Base-by-base conservation (phyloP, 352 stramenopile genomes). In the Pythium sukuiense region DNA sequence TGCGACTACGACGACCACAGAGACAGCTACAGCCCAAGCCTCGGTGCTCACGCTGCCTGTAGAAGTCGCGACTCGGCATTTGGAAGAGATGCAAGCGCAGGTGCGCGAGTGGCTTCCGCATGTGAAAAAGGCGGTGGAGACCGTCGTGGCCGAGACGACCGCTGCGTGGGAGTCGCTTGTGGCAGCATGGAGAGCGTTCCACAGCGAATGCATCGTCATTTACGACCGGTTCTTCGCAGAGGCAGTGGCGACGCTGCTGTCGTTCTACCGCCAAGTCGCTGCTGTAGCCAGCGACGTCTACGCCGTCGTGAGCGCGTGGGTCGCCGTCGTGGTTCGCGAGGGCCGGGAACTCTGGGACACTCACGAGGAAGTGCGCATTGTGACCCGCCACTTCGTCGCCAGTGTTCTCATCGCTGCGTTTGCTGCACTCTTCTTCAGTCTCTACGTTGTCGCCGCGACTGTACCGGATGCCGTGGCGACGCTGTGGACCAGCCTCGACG, bases 321-420 rank as follows among this genome's bases (percentile, higher is more conserved):
- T 64, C 41, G 37, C 8, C 0, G 45, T 67, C 26, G 45, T 67
- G 16, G 54, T 59, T 8, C 54, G 20, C 26, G 18, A 64, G 12
- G 59, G 16, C 1, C 53, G 35, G 2, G 48, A 63, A n/a, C 2
- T 83, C 6, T 79, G 73, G 67, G 14, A 55, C 16, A 80, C 71
- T 29, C 69, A 79, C 39, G 71, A 81, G 39, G 73, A 79, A 43
- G 45, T 82, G 14, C 75, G 72, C 27, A 53, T 83, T 7, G 53
- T 79, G 3, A 55, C 64, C 2, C 69, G 58, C 12, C 77, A 86
- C 33, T 18, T 69, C 3, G 46, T 67, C n/a, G 69, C 71, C 0
- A 18, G 74, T 3, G 5, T 52, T 14, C 29, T 80, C 26, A 61
- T 86, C 1, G 29, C 46, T 48, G 24, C 60, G 14, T 55, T 70